A percentile compares a stretch with the other conserved stretches of the same genome.
Conservation (phyloP, 441 rosid genomes). For the Corymbia citriodora region DNA sequence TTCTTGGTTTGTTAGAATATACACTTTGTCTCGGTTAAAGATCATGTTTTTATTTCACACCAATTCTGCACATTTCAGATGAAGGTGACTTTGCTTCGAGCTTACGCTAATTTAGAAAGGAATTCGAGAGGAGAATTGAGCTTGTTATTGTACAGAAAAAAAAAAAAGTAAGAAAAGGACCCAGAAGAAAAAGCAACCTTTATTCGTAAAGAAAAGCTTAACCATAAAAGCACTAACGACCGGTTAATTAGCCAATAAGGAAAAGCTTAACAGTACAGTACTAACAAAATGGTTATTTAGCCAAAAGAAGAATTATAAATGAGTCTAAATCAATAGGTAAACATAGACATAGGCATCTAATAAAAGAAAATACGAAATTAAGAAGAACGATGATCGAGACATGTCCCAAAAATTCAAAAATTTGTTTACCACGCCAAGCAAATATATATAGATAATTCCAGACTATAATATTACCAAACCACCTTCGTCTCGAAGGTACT, state of each 20-base stretch:
- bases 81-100: not conserved
- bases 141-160: too few species aligned
- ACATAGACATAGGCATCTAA: not conserved
- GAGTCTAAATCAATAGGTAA: not conserved
- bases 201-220: not conserved
- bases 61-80: not conserved
- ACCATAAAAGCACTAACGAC: not conserved
- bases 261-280: not conserved
- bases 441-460: not conserved
- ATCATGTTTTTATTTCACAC: too few species aligned
- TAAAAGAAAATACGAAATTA: not conserved
- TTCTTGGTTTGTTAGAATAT: too few species aligned
- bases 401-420: not conserved
- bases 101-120: not conserved
- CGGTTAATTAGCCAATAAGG: not conserved
- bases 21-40: too few species aligned
- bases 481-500: not conserved
- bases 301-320: not conserved
- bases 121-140: not conserved
- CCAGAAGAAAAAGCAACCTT: rapidly evolving
- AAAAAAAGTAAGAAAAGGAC: not conserved
- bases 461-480: not conserved
- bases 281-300: not conserved
- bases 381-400: not conserved
- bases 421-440: not conserved